Evolutionary conservation across 208 protist species (phyloP).

Genomic region (Naegleria lovaniensis): DNA sequence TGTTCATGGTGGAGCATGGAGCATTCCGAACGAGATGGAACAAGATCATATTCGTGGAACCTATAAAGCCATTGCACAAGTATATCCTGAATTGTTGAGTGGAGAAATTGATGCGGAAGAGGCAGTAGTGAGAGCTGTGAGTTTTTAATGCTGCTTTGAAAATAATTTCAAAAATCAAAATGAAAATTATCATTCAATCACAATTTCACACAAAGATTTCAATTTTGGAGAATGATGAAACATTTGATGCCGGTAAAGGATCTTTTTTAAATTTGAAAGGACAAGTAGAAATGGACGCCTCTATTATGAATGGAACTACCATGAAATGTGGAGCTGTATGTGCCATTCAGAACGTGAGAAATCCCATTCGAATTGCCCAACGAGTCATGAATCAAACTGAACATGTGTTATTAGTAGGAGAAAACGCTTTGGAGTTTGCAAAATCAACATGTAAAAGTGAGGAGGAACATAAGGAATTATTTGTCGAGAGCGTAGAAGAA

Average conservation of each 20-base stretch:
- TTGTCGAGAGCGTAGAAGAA: not conserved
- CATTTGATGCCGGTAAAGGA: conserved; percentile 24
- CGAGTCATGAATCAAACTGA: not conserved
- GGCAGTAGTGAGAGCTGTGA: not conserved
- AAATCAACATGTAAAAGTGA: not conserved
- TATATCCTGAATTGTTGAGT: not conserved
- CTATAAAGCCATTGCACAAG: not conserved
- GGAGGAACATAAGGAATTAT: not conserved
- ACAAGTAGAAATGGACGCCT: conserved; percentile 23
- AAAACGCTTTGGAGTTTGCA: conserved; percentile 18
- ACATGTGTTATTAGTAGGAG: not conserved
- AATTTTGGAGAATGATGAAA: conserved; percentile 23
- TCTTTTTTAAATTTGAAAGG: conserved; percentile 20
- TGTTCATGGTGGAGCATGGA: conserved; percentile 21
- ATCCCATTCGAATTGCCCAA: conserved; percentile 5
- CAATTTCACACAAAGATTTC: not conserved
- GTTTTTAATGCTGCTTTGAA: too few species aligned
- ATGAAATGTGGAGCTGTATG: not conserved
- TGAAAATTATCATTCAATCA: too few species aligned
- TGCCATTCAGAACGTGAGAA: not conserved
- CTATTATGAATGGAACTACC: conserved; percentile 24
- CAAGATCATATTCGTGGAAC: not conserved
- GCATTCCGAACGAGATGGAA: not conserved
- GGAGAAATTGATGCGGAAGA: not conserved
- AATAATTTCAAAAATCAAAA: too few species aligned